Base-by-base conservation (phyloP, 2,329 filamentous ascomycete genomes). In the Aspergillus fructus region DNA sequence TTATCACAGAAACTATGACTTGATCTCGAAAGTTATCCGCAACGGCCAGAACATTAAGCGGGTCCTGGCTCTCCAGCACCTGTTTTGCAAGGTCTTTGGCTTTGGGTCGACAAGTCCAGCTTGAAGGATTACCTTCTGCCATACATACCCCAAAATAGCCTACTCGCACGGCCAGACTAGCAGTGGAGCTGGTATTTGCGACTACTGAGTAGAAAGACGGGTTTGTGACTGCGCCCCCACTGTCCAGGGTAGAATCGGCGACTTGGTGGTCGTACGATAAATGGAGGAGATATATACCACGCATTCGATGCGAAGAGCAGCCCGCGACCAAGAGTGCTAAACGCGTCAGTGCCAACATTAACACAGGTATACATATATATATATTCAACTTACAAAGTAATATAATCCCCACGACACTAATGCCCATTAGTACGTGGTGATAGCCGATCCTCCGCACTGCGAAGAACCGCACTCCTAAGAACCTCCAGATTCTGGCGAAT, bases 11-110 rank as follows among this genome's bases (percentile, higher is more conserved):
- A 23, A 51, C 7, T 33, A 51, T 51, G 9, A 51, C 23, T 15
- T 51, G 7, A n/a, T 51, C 49, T 13, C n/a, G 37, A 19, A 41
- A 51, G 49, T 51, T 51, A 15, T 51, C 49, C 23, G 15, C 49
- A 15, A 51, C 30, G 7, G 39, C 49, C 5, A 51, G 21, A 5
- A 51, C 3, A 42, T 51, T 51, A 0, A 51, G 37, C 11, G 49
- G 49, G 15, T 51, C 49, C 6, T 30, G 12, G 23, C 1, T 9
- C 3, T 24, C 9, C 3, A 15, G 9, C 11, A 47, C 21, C 7
- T n/a, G 7, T 9, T 8, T 15, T 47, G 12, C 43, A 4, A 47
- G 43, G 24, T 30, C 24, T 9, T n/a, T 19, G 9, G 43, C 43
- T 1, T 11, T 47, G 27, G 43, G 7, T 8, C 24, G 43, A 30